Percentiles rank a stretch among this genome's conserved stretches.
Evolutionary conservation across 768 basidiomycete species (phyloP).

Genomic region (Cantharellus anzutake): DNA sequence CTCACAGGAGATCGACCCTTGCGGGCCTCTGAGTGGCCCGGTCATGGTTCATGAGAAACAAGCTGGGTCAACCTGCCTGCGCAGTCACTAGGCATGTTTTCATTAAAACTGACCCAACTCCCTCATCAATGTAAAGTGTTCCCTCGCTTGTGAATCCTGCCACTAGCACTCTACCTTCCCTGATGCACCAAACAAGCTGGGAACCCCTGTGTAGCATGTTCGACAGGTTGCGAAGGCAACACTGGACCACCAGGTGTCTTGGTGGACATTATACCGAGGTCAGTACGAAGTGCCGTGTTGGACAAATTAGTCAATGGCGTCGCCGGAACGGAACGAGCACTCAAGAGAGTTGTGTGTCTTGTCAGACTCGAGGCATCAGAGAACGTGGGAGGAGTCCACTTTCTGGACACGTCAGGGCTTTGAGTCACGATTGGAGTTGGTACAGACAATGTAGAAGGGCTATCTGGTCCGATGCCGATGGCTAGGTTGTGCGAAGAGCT

Average conservation of each 20-base stretch:
- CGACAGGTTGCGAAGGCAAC: conserved; percentile 23
- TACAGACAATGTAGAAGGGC: background rate
- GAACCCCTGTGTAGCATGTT: background rate
- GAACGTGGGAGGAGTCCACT: conserved; percentile 51
- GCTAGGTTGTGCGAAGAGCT: background rate
- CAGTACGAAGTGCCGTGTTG: background rate
- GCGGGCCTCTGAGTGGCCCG: no score
- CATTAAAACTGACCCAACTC: no score
- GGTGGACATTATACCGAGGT: conserved; percentile 24
- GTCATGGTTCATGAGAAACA: no score
- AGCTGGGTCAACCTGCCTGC: no score
- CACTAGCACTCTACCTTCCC: no score
- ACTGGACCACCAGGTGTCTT: conserved; percentile 49
- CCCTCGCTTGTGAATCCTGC: no score
- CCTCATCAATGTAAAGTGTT: no score
- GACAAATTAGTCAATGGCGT: conserved; percentile 48
- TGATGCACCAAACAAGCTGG: no score
- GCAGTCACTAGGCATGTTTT: no score
- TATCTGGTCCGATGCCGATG: background rate
- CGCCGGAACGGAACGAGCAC: conserved; percentile 60
- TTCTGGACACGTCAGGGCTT: conserved; percentile 37
- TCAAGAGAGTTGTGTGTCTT: conserved; percentile 25
- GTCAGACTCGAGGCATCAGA: conserved; percentile 25
- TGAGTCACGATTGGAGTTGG: conserved; percentile 22
- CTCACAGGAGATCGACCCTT: no score